Percentiles rank a stretch among this genome's conserved stretches.
Evolutionary conservation across 768 basidiomycete genomes (phyloP).

Genomic region (Amyloporia xantha): DNA sequence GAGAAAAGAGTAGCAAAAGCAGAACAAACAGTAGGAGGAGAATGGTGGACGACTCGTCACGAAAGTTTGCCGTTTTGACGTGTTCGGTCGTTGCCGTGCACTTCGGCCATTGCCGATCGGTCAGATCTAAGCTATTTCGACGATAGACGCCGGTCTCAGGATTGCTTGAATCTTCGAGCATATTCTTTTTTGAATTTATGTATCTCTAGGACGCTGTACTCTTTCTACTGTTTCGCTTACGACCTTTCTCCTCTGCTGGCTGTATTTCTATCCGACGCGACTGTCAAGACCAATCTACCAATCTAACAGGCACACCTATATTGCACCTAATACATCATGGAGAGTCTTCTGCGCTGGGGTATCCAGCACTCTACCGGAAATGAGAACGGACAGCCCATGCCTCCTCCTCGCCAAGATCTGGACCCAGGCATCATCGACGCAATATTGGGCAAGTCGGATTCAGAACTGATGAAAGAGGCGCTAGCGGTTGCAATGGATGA

Average conservation of each 20-base stretch:
- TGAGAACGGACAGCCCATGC: slow-evolving; percentile 23
- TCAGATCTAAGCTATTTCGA: too few relatives aligned
- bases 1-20: slow-evolving; percentile 1
- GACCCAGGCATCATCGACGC: slow-evolving; percentile 81
- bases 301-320: not conserved
- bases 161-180: slow-evolving; percentile 7
- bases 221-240: not conserved
- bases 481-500: slow-evolving; percentile 58
- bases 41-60: not conserved
- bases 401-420: slow-evolving; percentile 40
- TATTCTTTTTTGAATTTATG: slow-evolving; percentile 3
- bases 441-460: slow-evolving; percentile 81
- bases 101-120: too few relatives aligned
- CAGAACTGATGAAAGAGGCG: slow-evolving; percentile 78
- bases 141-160: too few relatives aligned
- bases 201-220: not conserved
- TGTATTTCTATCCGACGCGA: too few relatives aligned
- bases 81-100: too few relatives aligned
- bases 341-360: slow-evolving; percentile 76
- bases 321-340: slow-evolving; percentile 40
- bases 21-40: not conserved
- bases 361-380: slow-evolving; percentile 58
- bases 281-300: not conserved
- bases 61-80: too few relatives aligned
- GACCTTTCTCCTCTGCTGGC: not conserved